A percentile compares a stretch with the other conserved stretches of the same genome.
phyloP scores from a whole-genome alignment of 1,284 basidiomycete species.

The Caloboletus inedulis region DNA sequence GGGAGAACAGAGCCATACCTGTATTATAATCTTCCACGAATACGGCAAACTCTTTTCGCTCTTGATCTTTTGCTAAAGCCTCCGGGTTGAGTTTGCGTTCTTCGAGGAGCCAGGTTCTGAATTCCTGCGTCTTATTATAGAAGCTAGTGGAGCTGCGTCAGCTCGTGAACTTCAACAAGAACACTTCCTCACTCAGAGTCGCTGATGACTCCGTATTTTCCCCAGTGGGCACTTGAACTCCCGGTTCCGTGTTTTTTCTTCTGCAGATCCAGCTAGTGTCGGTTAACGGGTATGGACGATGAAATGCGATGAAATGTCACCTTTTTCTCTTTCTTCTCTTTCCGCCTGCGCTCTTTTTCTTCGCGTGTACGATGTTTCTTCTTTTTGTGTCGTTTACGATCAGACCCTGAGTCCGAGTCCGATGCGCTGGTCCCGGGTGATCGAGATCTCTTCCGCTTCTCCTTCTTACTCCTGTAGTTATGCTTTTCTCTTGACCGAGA shows the following conservation, averaged over 20 bases:
- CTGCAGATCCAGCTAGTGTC: conserved; percentile 31
- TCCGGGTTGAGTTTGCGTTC: conserved; percentile 87
- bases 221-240: conserved; percentile 65
- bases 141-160: conserved; percentile 46
- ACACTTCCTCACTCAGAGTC: conserved; percentile 67
- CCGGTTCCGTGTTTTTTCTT: conserved; percentile 57
- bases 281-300: neutral
- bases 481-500: conserved; percentile 31
- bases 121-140: conserved; percentile 78
- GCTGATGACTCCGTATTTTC: conserved; percentile 81
- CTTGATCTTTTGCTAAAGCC: conserved; percentile 77
- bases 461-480: conserved; percentile 26
- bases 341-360: conserved; percentile 58
- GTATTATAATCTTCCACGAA: conserved; percentile 89
- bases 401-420: conserved; percentile 37
- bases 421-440: conserved; percentile 37
- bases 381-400: conserved; percentile 42
- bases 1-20: conserved; percentile 42
- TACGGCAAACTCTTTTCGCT: conserved; percentile 76
- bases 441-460: conserved; percentile 37
- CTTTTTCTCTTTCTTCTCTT: conserved; percentile 68
- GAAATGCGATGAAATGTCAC: conserved; percentile 34
- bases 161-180: conserved; percentile 1
- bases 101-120: conserved; percentile 86
- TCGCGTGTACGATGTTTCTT: conserved; percentile 46